Conservation (phyloP, 1,284 basidiomycete species). For the Trametes pubescens region DNA sequence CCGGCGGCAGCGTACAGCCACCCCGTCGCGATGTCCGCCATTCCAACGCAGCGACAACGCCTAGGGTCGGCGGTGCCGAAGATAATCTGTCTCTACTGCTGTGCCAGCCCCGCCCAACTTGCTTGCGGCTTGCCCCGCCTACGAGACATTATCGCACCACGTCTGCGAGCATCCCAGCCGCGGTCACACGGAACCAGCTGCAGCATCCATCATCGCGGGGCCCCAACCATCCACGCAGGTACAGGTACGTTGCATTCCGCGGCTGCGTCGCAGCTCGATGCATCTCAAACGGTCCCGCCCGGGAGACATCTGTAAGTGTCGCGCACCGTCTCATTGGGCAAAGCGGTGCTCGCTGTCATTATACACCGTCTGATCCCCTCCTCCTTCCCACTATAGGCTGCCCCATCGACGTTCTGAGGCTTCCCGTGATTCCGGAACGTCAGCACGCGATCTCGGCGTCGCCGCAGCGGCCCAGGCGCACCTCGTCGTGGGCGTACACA, state of each 20-base stretch:
- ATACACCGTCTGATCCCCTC: neutral
- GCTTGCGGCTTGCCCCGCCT: neutral
- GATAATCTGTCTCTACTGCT: neutral
- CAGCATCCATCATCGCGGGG: neutral
- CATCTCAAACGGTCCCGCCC: neutral
- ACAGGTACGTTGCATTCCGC: neutral
- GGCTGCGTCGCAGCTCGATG: slow-evolving; percentile 2
- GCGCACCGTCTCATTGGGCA: neutral
- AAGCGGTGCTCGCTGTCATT: slow-evolving; percentile 11
- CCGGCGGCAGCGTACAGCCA: neutral
- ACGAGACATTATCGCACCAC: slow-evolving; percentile 2
- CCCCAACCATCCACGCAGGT: neutral
- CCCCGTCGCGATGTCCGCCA: slow-evolving; percentile 3
- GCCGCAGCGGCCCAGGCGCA: slow-evolving; percentile 4
- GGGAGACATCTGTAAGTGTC: neutral
- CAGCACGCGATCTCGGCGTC: neutral
- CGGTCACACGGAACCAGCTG: neutral
- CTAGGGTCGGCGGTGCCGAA: slow-evolving; percentile 21
- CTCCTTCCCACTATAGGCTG: neutral
- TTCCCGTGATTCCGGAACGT: neutral
- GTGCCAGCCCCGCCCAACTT: neutral
- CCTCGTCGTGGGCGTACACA: neutral
- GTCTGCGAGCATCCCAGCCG: neutral
- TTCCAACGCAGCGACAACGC: neutral
- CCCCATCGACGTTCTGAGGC: no score